Conservation (phyloP, 2,329 filamentous ascomycete species). For the Ascochyta pisi region DNA sequence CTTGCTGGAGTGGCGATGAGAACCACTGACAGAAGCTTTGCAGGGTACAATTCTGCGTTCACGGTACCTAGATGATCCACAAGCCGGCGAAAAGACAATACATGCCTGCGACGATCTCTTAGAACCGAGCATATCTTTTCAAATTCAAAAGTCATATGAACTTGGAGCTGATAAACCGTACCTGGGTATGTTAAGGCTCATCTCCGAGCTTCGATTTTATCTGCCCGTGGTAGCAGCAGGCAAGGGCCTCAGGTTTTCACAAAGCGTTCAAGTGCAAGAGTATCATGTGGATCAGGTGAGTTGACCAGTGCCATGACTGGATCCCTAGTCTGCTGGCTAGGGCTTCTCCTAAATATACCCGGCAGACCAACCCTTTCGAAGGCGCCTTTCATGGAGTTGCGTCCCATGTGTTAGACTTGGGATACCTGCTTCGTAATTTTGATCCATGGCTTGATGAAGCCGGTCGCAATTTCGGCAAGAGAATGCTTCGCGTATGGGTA, state of each 20-base stretch:
- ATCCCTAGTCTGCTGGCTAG: too few species aligned
- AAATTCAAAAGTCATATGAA: neutral
- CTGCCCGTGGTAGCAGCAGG: neutral
- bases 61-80: neutral
- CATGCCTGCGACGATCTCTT: neutral
- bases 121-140: neutral
- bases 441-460: neutral
- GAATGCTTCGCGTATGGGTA: neutral
- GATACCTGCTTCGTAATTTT: neutral
- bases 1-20: neutral
- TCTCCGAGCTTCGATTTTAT: slow-evolving; percentile 2
- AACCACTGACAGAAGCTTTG: neutral
- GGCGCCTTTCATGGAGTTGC: neutral
- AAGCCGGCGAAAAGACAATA: neutral
- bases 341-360: neutral
- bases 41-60: slow-evolving; percentile 1
- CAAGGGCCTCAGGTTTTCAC: neutral
- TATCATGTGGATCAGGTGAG: slow-evolving; percentile 3
- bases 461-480: neutral
- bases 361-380: neutral
- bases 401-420: neutral
- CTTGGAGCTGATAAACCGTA: neutral
- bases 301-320: neutral
- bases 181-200: neutral
- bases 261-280: neutral